A percentile compares a stretch with the other conserved stretches of the same genome.
phyloP scores from a whole-genome alignment of 352 stramenopile genomes.

The Pythium sp. region DNA sequence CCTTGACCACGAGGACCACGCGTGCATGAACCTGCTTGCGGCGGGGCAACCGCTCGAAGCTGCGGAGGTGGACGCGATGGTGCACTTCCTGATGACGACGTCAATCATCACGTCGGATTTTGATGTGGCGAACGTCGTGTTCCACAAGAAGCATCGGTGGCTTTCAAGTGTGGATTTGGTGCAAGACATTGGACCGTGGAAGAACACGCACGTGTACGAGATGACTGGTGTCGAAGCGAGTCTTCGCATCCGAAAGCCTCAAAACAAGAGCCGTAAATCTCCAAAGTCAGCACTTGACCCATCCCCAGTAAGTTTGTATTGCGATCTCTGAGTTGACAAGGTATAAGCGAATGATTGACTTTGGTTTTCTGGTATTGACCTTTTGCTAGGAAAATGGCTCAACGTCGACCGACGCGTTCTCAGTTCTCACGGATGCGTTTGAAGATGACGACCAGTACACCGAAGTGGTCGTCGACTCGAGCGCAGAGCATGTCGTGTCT shows the following conservation, averaged over 20 bases:
- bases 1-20: conserved; percentile 48
- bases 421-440: conserved; percentile 27
- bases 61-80: conserved; percentile 45
- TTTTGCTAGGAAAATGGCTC: conserved; percentile 6
- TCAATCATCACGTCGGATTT: conserved; percentile 55
- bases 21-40: conserved; percentile 44
- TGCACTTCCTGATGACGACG: conserved; percentile 62
- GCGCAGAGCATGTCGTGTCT: conserved; percentile 44
- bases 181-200: conserved; percentile 56
- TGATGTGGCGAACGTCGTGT: conserved; percentile 32
- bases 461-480: conserved; percentile 38
- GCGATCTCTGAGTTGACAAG: too few species aligned
- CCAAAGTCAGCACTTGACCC: conserved; percentile 12
- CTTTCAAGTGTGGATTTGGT: conserved; percentile 33
- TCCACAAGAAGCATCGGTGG: conserved; percentile 51
- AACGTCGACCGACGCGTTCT: conserved; percentile 29
- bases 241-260: conserved; percentile 39
- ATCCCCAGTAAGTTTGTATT: neutral
- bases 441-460: conserved; percentile 19
- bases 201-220: conserved; percentile 42
- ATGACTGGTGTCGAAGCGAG: conserved; percentile 48
- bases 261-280: conserved; percentile 38
- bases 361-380: neutral
- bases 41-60: conserved; percentile 25
- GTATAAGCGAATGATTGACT: neutral